Evolutionary conservation across 2,329 filamentous ascomycete species (phyloP).

Genomic region (Ustulina deusta): DNA sequence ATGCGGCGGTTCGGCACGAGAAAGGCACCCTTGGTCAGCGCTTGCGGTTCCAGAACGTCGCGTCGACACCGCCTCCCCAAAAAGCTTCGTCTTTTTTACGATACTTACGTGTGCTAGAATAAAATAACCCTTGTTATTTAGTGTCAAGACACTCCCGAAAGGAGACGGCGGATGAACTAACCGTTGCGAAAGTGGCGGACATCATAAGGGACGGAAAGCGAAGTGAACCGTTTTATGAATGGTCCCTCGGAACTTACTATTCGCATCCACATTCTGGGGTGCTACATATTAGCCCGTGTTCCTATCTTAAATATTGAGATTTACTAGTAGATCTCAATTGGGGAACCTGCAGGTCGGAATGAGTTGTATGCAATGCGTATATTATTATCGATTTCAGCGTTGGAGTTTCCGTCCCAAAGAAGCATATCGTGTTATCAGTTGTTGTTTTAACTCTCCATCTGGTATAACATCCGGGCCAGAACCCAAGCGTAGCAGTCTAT

Average conservation of each 20-base stretch:
- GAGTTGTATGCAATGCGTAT: constrained; percentile 10
- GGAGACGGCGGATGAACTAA: no score
- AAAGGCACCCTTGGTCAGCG: no score
- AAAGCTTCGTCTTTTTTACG: no score
- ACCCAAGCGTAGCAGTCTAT: not conserved
- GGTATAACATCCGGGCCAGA: not conserved
- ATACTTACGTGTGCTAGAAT: no score
- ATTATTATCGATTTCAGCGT: no score
- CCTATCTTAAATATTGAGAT: not conserved
- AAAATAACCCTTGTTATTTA: no score
- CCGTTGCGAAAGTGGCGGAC: no score
- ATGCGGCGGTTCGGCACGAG: no score
- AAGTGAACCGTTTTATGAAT: not conserved
- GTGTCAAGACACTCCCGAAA: no score
- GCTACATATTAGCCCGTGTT: not conserved
- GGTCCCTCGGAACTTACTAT: not conserved
- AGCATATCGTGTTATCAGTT: constrained; percentile 11
- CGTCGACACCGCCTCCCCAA: no score
- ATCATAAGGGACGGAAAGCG: not conserved
- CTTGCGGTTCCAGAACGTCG: no score
- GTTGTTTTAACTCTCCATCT: not conserved
- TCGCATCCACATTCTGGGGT: not conserved
- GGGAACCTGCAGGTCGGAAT: constrained; percentile 7
- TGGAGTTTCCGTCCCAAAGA: constrained; percentile 4
- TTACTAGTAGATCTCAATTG: not conserved